Evolutionary conservation across 2,329 filamentous ascomycete species (phyloP).

Genomic region (Nakataea oryzae): DNA sequence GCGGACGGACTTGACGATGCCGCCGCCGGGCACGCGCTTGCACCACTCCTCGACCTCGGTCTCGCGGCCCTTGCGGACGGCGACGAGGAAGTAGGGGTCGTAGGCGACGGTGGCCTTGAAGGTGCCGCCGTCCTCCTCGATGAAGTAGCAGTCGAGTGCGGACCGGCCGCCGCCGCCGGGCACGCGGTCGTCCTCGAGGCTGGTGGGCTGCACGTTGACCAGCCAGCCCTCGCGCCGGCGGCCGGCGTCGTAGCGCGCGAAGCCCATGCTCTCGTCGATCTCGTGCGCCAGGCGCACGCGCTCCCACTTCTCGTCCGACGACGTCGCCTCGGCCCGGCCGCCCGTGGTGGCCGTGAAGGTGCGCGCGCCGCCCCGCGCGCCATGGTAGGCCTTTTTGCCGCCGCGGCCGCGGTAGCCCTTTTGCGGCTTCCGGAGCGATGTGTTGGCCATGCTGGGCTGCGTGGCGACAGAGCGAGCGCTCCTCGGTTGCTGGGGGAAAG

Average conservation of each 20-base stretch:
- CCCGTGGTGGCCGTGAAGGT: conserved; percentile 69
- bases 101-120: conserved; percentile 97
- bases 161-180: conserved; percentile 79
- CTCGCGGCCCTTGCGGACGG: conserved; percentile 79
- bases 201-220: conserved; percentile 86
- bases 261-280: conserved; percentile 94
- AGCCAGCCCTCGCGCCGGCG: conserved; percentile 79
- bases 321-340: conserved; percentile 67
- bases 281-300: conserved; percentile 70
- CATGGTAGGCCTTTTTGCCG: conserved; percentile 63
- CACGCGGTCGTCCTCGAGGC: conserved; percentile 73
- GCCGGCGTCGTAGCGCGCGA: conserved; percentile 81
- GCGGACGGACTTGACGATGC: conserved; percentile 67
- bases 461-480: not conserved
- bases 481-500: not conserved
- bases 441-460: conserved; percentile 43
- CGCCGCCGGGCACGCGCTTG: conserved; percentile 65
- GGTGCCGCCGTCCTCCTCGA: conserved; percentile 75
- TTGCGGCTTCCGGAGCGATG: conserved; percentile 44
- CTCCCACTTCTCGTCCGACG: conserved; percentile 87
- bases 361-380: conserved; percentile 53
- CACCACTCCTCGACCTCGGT: conserved; percentile 95
- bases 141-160: conserved; percentile 94
- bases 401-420: conserved; percentile 55
- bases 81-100: conserved; percentile 91